Evolutionary conservation across 768 basidiomycete genomes (phyloP).

Genomic region (Collybiopsis confluens): DNA sequence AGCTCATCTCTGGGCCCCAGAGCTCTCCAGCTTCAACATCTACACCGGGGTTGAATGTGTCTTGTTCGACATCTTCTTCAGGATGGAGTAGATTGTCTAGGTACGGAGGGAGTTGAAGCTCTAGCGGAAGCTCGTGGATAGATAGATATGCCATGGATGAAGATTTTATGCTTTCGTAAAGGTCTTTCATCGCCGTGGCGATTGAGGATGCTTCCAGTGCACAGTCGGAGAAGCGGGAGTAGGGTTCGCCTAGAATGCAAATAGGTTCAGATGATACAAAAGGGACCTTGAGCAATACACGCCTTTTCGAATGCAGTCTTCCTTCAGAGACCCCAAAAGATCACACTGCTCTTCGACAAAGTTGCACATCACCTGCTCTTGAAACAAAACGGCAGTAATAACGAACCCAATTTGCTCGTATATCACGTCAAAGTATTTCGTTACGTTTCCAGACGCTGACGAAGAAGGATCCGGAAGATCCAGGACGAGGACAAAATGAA

Average conservation of each 20-base stretch:
- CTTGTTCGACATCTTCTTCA: conserved; percentile 53
- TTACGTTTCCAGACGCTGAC: conserved; percentile 70
- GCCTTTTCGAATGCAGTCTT: conserved; percentile 68
- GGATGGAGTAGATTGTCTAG: conserved; percentile 68
- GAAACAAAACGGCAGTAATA: conserved; percentile 86
- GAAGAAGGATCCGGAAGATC: conserved; percentile 90
- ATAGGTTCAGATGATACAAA: neutral
- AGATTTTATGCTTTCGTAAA: conserved; percentile 77
- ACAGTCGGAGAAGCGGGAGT: conserved; percentile 48
- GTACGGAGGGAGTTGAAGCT: conserved; percentile 82
- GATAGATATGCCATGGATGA: conserved; percentile 75
- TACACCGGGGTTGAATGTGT: conserved; percentile 45
- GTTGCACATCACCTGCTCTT: conserved; percentile 82
- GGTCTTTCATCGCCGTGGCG: conserved; percentile 70
- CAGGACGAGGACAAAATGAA: conserved; percentile 83
- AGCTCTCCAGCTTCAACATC: conserved; percentile 39
- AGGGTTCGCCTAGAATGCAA: conserved; percentile 48
- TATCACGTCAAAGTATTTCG: conserved; percentile 79
- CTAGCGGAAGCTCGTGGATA: conserved; percentile 75
- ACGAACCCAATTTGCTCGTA: conserved; percentile 90
- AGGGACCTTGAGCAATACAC: too few species aligned
- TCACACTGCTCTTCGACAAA: conserved; percentile 86
- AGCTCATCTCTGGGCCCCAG: conserved; percentile 68
- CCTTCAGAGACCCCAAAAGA: conserved; percentile 62
- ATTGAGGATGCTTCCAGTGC: conserved; percentile 67